phyloP scores from a whole-genome alignment of 2,329 filamentous ascomycete genomes.

The Exophiala bonariae region DNA sequence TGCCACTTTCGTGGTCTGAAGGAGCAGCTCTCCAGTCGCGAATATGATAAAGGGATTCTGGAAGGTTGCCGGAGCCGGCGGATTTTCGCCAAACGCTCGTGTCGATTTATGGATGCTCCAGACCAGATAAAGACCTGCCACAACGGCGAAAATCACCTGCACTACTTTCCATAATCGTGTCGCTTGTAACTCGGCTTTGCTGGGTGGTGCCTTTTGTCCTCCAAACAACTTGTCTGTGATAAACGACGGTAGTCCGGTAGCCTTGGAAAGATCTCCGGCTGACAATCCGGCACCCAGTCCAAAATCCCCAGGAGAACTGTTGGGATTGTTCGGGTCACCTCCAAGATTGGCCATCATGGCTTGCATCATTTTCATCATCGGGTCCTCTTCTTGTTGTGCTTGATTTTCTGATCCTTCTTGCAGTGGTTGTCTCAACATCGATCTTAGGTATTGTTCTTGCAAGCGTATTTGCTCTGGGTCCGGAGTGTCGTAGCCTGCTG shows the following conservation, averaged over 20 bases:
- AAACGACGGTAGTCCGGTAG: slow-evolving; percentile 30
- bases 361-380: slow-evolving; percentile 56
- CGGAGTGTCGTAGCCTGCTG: slow-evolving; percentile 15
- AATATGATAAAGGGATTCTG: slow-evolving; percentile 48
- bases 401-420: slow-evolving; percentile 31
- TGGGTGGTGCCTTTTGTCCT: slow-evolving; percentile 38
- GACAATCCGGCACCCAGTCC: slow-evolving; percentile 19
- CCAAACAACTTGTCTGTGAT: slow-evolving; percentile 40
- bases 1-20: slow-evolving; percentile 40
- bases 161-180: slow-evolving; percentile 55
- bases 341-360: slow-evolving; percentile 46
- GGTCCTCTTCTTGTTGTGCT: slow-evolving; percentile 46
- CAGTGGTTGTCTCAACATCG: slow-evolving; percentile 27
- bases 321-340: slow-evolving; percentile 15
- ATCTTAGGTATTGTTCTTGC: slow-evolving; percentile 40
- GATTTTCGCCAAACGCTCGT: slow-evolving; percentile 38
- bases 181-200: slow-evolving; percentile 37
- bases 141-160: slow-evolving; percentile 59
- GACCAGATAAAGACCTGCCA: slow-evolving; percentile 54
- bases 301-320: slow-evolving; percentile 7
- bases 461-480: slow-evolving; percentile 35
- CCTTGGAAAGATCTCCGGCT: slow-evolving; percentile 28
- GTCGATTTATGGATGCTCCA: slow-evolving; percentile 38
- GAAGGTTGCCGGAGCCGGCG: slow-evolving; percentile 45
- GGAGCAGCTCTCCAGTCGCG: slow-evolving; percentile 45